Evolutionary conservation across 2,329 filamentous ascomycete species (phyloP).

Genomic region (Penicillium sp.): DNA sequence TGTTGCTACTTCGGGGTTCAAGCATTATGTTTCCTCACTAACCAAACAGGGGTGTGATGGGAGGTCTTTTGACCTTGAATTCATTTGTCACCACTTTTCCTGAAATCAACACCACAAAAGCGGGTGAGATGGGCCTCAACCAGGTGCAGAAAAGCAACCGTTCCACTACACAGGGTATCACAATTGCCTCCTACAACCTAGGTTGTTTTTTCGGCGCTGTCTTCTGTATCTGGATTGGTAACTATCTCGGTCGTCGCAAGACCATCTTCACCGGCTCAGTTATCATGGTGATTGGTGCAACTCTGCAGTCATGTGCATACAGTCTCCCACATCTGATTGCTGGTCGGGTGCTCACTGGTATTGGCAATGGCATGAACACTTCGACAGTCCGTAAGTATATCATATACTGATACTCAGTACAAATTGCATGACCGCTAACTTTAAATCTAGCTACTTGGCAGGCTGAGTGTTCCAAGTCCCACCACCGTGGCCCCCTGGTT

Average conservation of each 20-base stretch:
- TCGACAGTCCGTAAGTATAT: constrained; percentile 52
- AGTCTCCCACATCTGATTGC: constrained; percentile 52
- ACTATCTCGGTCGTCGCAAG: constrained; percentile 52
- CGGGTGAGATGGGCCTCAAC: constrained; percentile 26
- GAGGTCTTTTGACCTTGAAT: constrained; percentile 69
- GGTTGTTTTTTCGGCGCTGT: constrained; percentile 55
- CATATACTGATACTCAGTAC: neutral
- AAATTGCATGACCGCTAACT: neutral
- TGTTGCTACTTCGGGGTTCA: neutral
- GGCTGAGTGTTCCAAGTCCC: constrained; percentile 48
- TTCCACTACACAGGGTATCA: constrained; percentile 47
- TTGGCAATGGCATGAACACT: constrained; percentile 56
- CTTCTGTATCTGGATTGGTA: constrained; percentile 53
- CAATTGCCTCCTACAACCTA: constrained; percentile 48
- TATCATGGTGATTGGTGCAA: constrained; percentile 53
- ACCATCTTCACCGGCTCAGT: constrained; percentile 52
- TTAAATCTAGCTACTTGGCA: constrained; percentile 14
- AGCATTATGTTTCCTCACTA: neutral
- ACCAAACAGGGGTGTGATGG: constrained; percentile 63
- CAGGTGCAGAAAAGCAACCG: constrained; percentile 36
- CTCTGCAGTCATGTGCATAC: constrained; percentile 51
- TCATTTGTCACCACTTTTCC: constrained; percentile 60
- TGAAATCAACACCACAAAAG: constrained; percentile 49
- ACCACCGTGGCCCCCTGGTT: constrained; percentile 51
- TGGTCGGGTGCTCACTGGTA: constrained; percentile 53